Evolutionary conservation across 768 basidiomycete genomes (phyloP).

Genomic region (Lactarius tabidus): DNA sequence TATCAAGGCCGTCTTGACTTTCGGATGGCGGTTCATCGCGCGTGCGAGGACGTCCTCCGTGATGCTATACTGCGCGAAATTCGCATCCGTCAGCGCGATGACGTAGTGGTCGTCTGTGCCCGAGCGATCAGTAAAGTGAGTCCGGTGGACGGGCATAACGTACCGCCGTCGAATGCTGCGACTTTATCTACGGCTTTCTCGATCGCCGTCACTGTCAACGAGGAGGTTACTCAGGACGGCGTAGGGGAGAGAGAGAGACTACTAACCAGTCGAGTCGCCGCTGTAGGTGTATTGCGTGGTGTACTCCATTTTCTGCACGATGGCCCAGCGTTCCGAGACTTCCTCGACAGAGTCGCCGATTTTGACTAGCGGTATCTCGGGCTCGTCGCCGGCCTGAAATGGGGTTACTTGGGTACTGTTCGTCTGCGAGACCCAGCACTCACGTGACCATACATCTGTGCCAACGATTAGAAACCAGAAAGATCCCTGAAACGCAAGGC

Average conservation of each 20-base stretch:
- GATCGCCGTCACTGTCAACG: slow-evolving; percentile 54
- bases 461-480: slow-evolving; percentile 6
- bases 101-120: slow-evolving; percentile 70
- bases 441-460: slow-evolving; percentile 62
- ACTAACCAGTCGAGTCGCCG: slow-evolving; percentile 58
- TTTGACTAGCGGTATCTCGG: slow-evolving; percentile 51
- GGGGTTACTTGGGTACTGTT: background rate
- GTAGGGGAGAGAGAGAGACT: background rate
- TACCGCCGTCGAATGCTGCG: slow-evolving; percentile 57
- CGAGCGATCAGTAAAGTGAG: background rate
- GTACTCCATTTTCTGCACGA: slow-evolving; percentile 66
- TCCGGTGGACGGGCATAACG: slow-evolving; percentile 13
- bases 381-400: slow-evolving; percentile 56
- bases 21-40: slow-evolving; percentile 56
- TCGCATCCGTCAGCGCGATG: slow-evolving; percentile 68
- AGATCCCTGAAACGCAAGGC: background rate
- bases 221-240: background rate
- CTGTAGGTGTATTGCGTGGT: slow-evolving; percentile 66
- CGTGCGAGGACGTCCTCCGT: slow-evolving; percentile 53
- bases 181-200: slow-evolving; percentile 59
- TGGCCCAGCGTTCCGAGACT: slow-evolving; percentile 59
- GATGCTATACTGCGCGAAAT: slow-evolving; percentile 60
- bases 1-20: slow-evolving; percentile 62
- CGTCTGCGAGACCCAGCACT: slow-evolving; percentile 26
- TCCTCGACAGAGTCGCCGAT: slow-evolving; percentile 47